Evolutionary conservation across 352 stramenopile species (phyloP), one percentile per base, ranked within the genome.

Genomic region (Pythium angustatum): DNA sequence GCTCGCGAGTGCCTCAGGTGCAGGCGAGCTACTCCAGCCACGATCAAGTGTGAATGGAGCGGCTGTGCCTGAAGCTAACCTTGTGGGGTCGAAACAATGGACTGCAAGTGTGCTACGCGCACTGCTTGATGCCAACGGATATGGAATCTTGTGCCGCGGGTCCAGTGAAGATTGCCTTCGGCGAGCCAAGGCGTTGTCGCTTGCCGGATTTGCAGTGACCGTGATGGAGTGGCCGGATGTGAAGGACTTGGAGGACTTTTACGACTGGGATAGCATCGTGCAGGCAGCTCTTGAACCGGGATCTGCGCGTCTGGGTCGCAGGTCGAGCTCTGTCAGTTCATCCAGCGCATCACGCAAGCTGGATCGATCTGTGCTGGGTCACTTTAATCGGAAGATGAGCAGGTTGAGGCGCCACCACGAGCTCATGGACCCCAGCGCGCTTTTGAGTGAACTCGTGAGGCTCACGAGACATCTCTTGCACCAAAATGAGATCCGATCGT

Each of bases 61-160:
- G 9, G 67, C 79, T 36, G 62, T 87, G 12, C 77, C 79, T 0
- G 79, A 88, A 36, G 75, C 78, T 21, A 70, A 69, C 17, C 34
- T 90, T 5, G 60, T 91, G 17, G 85, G 85, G 9, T 90, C 85
- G 14, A 83, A 77, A 38, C 53, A 75, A 21, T 93, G 85, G 85
- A 90, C 85, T 38, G 76, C 67, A n/a, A 84, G 68, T 19, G 45
- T 90, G 0, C 49, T 90, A 41, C 74, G 70, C 10, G 79, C 76
- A 15, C 51, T 79, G 6, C 61, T 91, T 30, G 62, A 74, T 14
- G 62, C 64, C 22, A 72, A 86, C 48, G 85, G 85, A 14, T 90
- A 79, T 45, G 75, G 75, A 31, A 43, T 81, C 0, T 77, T 86
- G n/a, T 73, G 53, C n/a, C 69, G 50, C 31, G 77, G 78, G 21